Evolutionary conservation across 2,329 filamentous ascomycete species (phyloP).

Genomic region (Pseudogymnoascus sp.): DNA sequence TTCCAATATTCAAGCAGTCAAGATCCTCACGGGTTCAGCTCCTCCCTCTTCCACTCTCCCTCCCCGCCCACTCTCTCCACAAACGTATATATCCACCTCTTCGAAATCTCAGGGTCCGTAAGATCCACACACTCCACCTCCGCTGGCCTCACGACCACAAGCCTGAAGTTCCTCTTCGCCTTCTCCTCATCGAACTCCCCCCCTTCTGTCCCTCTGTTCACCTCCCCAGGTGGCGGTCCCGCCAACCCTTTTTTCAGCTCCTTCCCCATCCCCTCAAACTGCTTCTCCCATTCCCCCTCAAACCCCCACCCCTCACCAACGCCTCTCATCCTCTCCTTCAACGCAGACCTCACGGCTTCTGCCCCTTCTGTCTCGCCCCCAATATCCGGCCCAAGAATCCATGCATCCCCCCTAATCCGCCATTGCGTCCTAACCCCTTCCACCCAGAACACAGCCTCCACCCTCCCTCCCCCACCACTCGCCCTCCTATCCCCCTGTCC

Average conservation of each 20-base stretch:
- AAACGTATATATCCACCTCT: slow-evolving; percentile 51
- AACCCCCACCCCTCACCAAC: slow-evolving; percentile 26
- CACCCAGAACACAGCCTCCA: slow-evolving; percentile 84
- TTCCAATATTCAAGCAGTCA: slow-evolving; percentile 2
- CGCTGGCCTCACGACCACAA: slow-evolving; percentile 76
- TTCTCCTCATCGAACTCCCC: slow-evolving; percentile 45
- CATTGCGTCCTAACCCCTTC: slow-evolving; percentile 61
- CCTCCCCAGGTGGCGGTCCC: slow-evolving; percentile 56
- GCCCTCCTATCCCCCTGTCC: slow-evolving; percentile 41
- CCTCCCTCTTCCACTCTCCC: slow-evolving; percentile 43
- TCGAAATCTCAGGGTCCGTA: slow-evolving; percentile 43
- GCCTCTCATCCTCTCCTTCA: slow-evolving; percentile 58
- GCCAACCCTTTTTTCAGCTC: slow-evolving; percentile 60
- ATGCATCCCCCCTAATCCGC: slow-evolving; percentile 71
- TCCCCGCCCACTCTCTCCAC: slow-evolving; percentile 41
- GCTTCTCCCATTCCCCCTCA: slow-evolving; percentile 25
- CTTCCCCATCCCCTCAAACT: background rate
- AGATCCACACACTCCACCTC: slow-evolving; percentile 58
- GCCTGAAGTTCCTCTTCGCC: slow-evolving; percentile 60
- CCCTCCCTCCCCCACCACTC: slow-evolving; percentile 55
- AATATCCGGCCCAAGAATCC: slow-evolving; percentile 64
- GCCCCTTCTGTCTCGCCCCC: slow-evolving; percentile 45
- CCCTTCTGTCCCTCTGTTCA: slow-evolving; percentile 20
- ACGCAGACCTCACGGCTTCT: slow-evolving; percentile 48
- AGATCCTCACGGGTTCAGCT: slow-evolving; percentile 25